Evolutionary conservation across 1,139 yeast genomes (phyloP).

Genomic region (Candida albicans): DNA sequence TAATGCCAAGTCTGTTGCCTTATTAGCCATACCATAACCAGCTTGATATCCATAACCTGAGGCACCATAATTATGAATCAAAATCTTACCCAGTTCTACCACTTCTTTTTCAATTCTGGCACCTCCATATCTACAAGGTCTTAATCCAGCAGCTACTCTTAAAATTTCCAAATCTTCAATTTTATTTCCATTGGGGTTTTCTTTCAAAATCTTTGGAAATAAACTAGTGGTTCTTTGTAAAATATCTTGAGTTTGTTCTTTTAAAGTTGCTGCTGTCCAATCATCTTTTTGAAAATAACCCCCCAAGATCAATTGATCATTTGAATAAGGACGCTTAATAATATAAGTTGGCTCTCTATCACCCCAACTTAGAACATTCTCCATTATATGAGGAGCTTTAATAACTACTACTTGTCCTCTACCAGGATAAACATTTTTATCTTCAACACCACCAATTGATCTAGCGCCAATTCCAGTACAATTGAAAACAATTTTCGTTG

Average conservation of each 20-base stretch:
- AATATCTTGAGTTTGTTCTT: conserved; percentile 57
- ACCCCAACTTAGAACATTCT: conserved; percentile 53
- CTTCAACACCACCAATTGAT: conserved; percentile 56
- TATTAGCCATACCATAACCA: conserved; percentile 44
- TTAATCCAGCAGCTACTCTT: conserved; percentile 63
- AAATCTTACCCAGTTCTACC: conserved; percentile 28
- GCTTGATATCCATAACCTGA: conserved; percentile 50
- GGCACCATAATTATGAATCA: conserved; percentile 52
- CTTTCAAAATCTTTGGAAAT: conserved; percentile 50
- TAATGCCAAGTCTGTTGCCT: conserved; percentile 26
- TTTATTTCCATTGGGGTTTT: conserved; percentile 25
- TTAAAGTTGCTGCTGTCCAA: conserved; percentile 57
- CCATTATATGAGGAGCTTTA: conserved; percentile 54
- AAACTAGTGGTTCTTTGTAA: conserved; percentile 54
- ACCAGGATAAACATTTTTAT: conserved; percentile 54
- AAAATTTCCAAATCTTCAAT: conserved; percentile 38
- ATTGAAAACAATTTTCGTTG: conserved; percentile 55
- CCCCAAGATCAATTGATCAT: conserved; percentile 63
- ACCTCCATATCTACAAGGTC: conserved; percentile 73
- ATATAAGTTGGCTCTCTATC: conserved; percentile 57
- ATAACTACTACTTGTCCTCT: conserved; percentile 71
- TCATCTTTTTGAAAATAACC: conserved; percentile 62
- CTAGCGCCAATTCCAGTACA: conserved; percentile 70
- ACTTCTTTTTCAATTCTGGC: conserved; percentile 56
- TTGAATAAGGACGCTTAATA: conserved; percentile 66